phyloP scores from a whole-genome alignment of 345 rosid species.

The Gossypium raimondii region DNA sequence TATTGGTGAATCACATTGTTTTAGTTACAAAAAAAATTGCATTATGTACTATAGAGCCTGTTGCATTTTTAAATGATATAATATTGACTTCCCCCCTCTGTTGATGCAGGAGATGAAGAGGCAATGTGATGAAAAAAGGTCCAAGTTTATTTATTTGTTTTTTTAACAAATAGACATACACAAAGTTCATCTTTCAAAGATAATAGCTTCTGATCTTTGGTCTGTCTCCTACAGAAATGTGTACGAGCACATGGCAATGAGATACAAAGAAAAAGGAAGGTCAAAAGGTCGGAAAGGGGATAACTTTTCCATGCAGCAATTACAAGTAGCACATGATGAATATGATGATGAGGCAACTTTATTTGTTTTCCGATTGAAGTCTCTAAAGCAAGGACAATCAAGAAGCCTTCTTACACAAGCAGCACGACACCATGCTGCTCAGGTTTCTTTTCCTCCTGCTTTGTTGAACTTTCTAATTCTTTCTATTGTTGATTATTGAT shows the following conservation, averaged over 20 bases:
- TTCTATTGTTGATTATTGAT: slow-evolving; percentile 6
- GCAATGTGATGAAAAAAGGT: slow-evolving; percentile 97
- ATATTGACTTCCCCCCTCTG: slow-evolving; percentile 3
- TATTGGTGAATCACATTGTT: slow-evolving; percentile 6
- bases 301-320: slow-evolving; percentile 53
- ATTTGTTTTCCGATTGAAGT: slow-evolving; percentile 84
- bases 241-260: slow-evolving; percentile 59
- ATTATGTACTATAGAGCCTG: slow-evolving; percentile 4
- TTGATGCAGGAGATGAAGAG: slow-evolving; percentile 90
- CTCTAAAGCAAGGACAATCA: slow-evolving; percentile 91
- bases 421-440: slow-evolving; percentile 97
- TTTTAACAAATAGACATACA: not conserved
- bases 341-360: slow-evolving; percentile 85
- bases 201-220: slow-evolving; percentile 16
- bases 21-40: not conserved
- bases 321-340: slow-evolving; percentile 73
- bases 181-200: slow-evolving; percentile 8
- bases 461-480: not conserved
- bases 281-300: slow-evolving; percentile 73
- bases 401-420: slow-evolving; percentile 97
- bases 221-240: slow-evolving; percentile 48
- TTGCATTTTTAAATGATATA: slow-evolving; percentile 1
- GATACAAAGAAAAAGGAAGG: slow-evolving; percentile 69
- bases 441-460: slow-evolving; percentile 45
- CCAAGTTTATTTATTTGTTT: slow-evolving; percentile 4